A percentile compares a stretch with the other conserved stretches of the same genome.
Evolutionary conservation across 1,284 basidiomycete genomes (phyloP).

Genomic region (Naganishia sp.): DNA sequence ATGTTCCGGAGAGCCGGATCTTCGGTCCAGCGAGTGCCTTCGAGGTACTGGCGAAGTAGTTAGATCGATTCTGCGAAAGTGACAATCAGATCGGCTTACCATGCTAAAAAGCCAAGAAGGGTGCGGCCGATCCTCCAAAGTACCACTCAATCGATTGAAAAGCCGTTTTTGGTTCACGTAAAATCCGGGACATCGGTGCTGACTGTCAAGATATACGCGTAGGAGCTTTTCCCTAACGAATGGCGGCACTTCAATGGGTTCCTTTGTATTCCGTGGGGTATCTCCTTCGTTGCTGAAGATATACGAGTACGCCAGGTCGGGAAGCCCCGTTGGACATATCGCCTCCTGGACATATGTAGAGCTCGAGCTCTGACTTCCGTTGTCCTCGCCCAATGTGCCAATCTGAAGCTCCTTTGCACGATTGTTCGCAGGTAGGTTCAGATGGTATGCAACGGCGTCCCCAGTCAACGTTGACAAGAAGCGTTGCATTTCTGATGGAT

Average conservation of each 20-base stretch:
- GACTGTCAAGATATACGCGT: slow-evolving; percentile 7
- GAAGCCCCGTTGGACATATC: background rate
- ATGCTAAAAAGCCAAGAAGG: slow-evolving; percentile 22
- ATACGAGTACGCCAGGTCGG: background rate
- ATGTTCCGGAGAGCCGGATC: slow-evolving; percentile 12
- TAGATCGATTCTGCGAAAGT: background rate
- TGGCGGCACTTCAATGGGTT: slow-evolving; percentile 13
- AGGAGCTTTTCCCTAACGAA: slow-evolving; percentile 7
- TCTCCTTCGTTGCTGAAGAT: background rate
- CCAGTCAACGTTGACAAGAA: slow-evolving; percentile 6
- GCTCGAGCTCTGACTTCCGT: background rate
- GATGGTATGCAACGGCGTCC: slow-evolving; percentile 3
- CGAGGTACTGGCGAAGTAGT: slow-evolving; percentile 2
- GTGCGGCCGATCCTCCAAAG: slow-evolving; percentile 4
- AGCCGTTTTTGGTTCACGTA: slow-evolving; percentile 1
- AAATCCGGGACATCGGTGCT: slow-evolving; percentile 2
- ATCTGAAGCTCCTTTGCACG: background rate
- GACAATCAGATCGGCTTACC: slow-evolving; percentile 3
- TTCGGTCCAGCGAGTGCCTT: slow-evolving; percentile 1
- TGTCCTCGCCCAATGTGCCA: background rate
- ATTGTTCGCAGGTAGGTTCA: background rate
- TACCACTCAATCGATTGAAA: background rate
- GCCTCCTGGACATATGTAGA: too few species aligned
- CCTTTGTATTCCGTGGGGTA: background rate
- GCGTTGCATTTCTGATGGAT: background rate